Evolutionary conservation across 2,329 filamentous ascomycete species (phyloP), one percentile per base, ranked within the genome.

Genomic region (Talaromyces pinophilus): DNA sequence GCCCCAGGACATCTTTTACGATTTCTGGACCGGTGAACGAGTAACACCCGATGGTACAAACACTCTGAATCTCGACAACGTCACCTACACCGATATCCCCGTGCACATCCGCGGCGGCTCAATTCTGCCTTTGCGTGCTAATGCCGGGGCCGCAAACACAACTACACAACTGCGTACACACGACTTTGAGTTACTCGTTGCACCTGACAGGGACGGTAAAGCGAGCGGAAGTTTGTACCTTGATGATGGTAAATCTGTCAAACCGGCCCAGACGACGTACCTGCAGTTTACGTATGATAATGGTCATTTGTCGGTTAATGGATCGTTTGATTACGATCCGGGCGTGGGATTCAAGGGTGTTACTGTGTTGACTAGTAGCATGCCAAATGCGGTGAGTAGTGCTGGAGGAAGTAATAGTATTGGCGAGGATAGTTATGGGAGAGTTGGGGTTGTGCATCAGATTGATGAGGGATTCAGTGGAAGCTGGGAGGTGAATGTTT

Each of bases 231-330:
- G 83, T 62, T 80, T 95, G 66, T 95, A 93, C 75, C 78, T 95
- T 7, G 92, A 95, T 71, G 92, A 96, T 68, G 92, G 92, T 11
- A 87, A 88, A 67, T 88, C 85, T 25, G 71, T 93, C 60, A 79
- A 85, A 66, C 90, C 91, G 76, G 35, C 48, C 1, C 90, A 90
- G 76, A 52, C 44, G 5, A 61, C 63, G 0, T 85, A 82, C n/a
- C 86, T 83, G 10, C 79, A 86, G 63, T 82, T 92, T 62, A 77
- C 79, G 10, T 90, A 93, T 70, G 71, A 74, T 55, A 75, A 82
- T 3, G 84, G 85, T 35, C 72, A 73, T 66, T 80, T 76, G 33
- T 64, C 42, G 38, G 69, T 77, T 10, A 66, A 69, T 17, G 77
- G 77, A 0, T 65, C 69, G 17, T 77, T 79, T 42, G 72, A 69